These are phyloP conservation scores for Candida chauliodis DNA, from an alignment of 805 yeast species.

Conservation along the genomic window DNA sequence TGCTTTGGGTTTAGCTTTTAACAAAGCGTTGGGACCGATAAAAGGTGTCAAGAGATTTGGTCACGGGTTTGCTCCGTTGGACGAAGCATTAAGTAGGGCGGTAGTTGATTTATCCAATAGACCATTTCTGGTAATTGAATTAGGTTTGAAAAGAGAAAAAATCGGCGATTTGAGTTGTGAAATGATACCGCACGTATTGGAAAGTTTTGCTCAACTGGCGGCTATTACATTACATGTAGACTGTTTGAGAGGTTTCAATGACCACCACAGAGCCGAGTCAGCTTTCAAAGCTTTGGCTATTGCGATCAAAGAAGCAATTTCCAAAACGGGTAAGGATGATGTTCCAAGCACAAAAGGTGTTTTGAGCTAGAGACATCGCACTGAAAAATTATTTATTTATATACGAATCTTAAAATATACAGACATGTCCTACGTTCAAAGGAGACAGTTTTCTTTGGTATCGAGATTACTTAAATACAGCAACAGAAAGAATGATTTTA, in stretches of 20 bases:
- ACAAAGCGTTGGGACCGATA: constrained; percentile 83
- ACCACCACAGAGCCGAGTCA: constrained; percentile 93
- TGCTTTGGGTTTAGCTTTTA: constrained; percentile 85
- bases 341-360: constrained; percentile 98
- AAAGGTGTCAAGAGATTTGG: constrained; percentile 94
- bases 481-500: constrained; percentile 7
- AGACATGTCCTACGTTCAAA: neutral
- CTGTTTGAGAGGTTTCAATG: constrained; percentile 88
- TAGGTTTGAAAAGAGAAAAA: constrained; percentile 88
- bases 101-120: constrained; percentile 94
- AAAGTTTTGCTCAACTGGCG: constrained; percentile 91
- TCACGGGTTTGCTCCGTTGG: constrained; percentile 89
- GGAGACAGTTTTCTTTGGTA: constrained; percentile 8
- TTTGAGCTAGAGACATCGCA: constrained; percentile 43
- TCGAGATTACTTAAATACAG: constrained; percentile 1
- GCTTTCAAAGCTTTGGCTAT: constrained; percentile 96
- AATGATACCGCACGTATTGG: constrained; percentile 97
- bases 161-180: constrained; percentile 90
- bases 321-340: constrained; percentile 81
- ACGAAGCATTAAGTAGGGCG: constrained; percentile 92
- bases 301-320: constrained; percentile 82
- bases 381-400: constrained; percentile 3
- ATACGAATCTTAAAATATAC: neutral
- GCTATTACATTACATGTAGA: constrained; percentile 91
- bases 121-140: constrained; percentile 85